Percentiles rank a stretch among this genome's conserved stretches.
phyloP scores from a whole-genome alignment of 148 eudicot species.

The Pouteria glomerata region DNA sequence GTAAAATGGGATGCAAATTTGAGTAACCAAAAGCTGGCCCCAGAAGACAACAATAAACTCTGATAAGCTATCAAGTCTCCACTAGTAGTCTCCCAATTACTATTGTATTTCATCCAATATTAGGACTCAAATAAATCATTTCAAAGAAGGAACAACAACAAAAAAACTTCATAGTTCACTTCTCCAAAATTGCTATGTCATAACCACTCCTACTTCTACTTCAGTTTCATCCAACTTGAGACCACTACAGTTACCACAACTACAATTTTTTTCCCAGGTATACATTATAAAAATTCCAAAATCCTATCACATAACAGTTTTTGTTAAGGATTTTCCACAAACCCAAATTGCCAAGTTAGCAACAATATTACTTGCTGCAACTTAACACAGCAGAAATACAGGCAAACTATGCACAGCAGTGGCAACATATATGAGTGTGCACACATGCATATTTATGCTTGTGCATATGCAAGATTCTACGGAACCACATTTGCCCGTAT shows the following conservation, averaged over 20 bases:
- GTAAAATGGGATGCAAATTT: no score
- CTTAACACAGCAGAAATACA: neutral
- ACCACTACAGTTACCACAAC: neutral
- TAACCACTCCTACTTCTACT: neutral
- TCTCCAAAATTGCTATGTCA: neutral
- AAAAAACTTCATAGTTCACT: neutral
- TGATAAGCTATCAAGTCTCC: no score
- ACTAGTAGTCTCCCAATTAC: no score
- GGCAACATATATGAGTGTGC: neutral
- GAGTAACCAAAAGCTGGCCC: no score
- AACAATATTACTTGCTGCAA: neutral
- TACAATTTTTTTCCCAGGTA: neutral
- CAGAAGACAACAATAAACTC: no score
- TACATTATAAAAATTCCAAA: neutral
- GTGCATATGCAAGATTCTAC: neutral
- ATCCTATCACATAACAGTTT: neutral
- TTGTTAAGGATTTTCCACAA: neutral
- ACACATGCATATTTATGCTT: neutral
- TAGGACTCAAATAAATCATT: neutral
- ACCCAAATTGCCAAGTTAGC: neutral
- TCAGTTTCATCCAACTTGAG: conserved; percentile 5
- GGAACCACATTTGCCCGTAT: neutral
- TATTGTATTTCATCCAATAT: neutral
- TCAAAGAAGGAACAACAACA: neutral
- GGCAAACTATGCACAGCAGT: neutral